Evolutionary conservation across 164 flowering plant genomes (phyloP), one percentile per base, ranked within the genome.

Genomic region (Kalanchoe fedtschenkoi): DNA sequence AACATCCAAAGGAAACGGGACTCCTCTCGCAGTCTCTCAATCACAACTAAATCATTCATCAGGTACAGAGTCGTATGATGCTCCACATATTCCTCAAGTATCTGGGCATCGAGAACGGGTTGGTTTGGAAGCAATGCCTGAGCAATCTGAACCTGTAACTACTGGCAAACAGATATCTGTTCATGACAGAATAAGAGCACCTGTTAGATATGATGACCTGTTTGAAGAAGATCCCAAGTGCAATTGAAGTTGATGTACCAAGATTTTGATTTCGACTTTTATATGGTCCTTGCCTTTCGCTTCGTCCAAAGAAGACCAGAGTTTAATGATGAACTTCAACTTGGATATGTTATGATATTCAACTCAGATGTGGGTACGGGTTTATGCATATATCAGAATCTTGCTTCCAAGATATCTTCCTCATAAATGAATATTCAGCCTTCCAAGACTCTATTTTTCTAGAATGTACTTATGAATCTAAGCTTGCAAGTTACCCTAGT

Each of bases 121-220:
- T 26, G 3, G 3, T 17, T 51, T 28, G 6, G 32, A 51, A 51
- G 6, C 1, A 10, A 16, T 51, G 53, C 58, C 58, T 64, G 68
- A 70, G 34, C 32, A 4, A n/a, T 65, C 60, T 14, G 54, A 64
- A 53, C 11, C 69, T 7, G 57, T 26, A 57, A 13, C 61, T 42
- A 71, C 56, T 60, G 75, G 39, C 65, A 72, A 72, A 7, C 81
- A 78, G 0, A 43, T 44, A n/a, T 70, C 95, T 32, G 80, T 81
- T 32, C 78, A 80, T 68, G 84, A 78, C 6, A 76, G 97, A 62
- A 75, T 87, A 32, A 79, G 95, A 70, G 71, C 81, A 17, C 91
- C 92, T 3, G 87, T 88, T 51, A 64, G 84, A 16, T 91, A 91
- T 62, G 93, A 80, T 63, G 91, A 82, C 69, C 68, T 87, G 37